phyloP scores from a whole-genome alignment of 768 basidiomycete genomes.

The Termitomyces sp. region DNA sequence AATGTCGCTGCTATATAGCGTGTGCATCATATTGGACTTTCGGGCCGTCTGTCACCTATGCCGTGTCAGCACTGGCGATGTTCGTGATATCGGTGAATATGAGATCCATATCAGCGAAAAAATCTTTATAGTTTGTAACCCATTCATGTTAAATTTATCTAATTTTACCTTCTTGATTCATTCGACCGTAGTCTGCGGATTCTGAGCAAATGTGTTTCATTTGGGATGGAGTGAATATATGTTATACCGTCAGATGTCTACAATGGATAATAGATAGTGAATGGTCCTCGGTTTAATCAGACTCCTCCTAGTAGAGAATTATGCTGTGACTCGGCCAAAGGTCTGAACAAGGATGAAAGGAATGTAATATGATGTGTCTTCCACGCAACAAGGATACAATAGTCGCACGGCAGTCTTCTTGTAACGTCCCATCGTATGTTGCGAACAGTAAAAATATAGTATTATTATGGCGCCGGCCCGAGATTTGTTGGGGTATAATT shows the following conservation, averaged over 20 bases:
- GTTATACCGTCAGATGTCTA: constrained; percentile 7
- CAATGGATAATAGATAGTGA: constrained; percentile 8
- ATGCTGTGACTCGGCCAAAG: not conserved
- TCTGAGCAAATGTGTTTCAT: not conserved
- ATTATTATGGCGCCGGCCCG: not conserved
- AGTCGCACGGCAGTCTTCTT: constrained; percentile 1
- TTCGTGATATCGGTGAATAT: constrained; percentile 49
- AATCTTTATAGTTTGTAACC: constrained; percentile 20
- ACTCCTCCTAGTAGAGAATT: not conserved
- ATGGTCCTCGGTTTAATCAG: not conserved
- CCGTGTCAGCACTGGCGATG: constrained; percentile 60
- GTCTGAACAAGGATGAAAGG: not conserved
- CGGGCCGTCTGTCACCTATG: constrained; percentile 76
- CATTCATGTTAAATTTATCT: not conserved
- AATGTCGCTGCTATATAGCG: constrained; percentile 35
- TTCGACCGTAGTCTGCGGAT: not conserved
- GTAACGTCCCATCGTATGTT: not conserved
- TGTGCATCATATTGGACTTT: constrained; percentile 88
- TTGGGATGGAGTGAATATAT: constrained; percentile 3
- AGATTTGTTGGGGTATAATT: constrained; percentile 9
- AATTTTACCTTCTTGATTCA: not conserved
- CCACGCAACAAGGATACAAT: not conserved
- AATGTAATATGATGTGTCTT: constrained; percentile 6
- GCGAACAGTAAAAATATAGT: not conserved
- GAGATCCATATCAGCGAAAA: constrained; percentile 38